Conservation (phyloP, 768 basidiomycete genomes). For the Kwoniella mangroviensis region DNA sequence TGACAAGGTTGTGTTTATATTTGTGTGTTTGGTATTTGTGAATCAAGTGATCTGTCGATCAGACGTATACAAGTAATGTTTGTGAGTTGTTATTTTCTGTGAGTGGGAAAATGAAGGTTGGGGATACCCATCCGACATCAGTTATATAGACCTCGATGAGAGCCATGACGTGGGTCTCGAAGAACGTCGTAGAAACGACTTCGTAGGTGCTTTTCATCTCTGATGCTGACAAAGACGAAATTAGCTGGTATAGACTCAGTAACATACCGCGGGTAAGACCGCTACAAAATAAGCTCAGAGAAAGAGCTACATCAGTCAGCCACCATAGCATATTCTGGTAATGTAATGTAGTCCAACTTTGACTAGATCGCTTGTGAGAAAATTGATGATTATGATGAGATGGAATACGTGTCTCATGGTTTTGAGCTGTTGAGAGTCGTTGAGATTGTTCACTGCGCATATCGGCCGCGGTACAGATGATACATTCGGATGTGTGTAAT, state of each 20-base stretch:
- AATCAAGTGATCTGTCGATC: background rate
- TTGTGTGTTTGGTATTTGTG: background rate
- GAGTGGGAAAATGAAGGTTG: background rate
- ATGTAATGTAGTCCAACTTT: background rate
- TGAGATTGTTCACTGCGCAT: background rate
- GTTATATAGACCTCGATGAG: background rate
- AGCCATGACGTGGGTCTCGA: background rate
- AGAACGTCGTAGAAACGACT: background rate
- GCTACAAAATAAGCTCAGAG: background rate
- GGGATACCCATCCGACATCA: background rate
- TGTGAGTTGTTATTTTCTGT: background rate
- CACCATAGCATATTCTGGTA: background rate
- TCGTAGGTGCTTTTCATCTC: background rate
- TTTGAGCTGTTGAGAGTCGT: background rate
- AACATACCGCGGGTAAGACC: slow-evolving; percentile 5
- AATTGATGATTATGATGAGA: background rate
- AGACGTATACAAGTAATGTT: background rate
- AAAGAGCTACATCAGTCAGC: background rate
- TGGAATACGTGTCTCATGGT: background rate
- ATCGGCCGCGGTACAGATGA: background rate
- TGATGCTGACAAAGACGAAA: slow-evolving; percentile 3
- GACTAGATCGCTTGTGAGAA: background rate
- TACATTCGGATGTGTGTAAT: background rate
- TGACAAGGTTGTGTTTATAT: background rate
- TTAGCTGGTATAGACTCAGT: background rate